Evolutionary conservation across 2,329 filamentous ascomycete genomes (phyloP), one percentile per base, ranked within the genome.

Genomic region (Pseudogymnoascus pannorum): DNA sequence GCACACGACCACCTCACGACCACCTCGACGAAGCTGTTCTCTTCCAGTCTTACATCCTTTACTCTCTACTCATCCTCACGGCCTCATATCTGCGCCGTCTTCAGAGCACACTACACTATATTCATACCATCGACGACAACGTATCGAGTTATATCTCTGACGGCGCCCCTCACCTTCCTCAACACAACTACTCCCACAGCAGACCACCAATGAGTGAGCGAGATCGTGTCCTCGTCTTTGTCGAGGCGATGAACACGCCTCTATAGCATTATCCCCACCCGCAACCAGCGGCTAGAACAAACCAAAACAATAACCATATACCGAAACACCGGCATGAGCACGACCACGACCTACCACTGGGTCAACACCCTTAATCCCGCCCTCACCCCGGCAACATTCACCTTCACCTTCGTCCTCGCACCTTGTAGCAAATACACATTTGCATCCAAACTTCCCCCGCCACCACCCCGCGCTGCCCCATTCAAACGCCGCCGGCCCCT

Each of bases 341-440:
- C 71, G 69, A 71, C 67, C 63, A 72, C 72, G 69, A 63, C 70
- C 62, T 64, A 64, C 60, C 64, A 67, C 62, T 68, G 64, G 58
- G 61, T 62, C 58, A 67, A 66, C 60, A 60, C 61, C 60, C 61
- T 60, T 22, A 62, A 64, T 44, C 42, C 59, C 33, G 63, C 61
- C 58, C 61, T 61, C 24, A 62, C 64, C 38, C 54, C 59, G 18
- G 64, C 62, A 59, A 68, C 66, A 38, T 62, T 57, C 16, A 66
- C 67, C 12, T 75, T 78, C 62, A 69, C 70, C 16, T 78, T 78
- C 60, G 69, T 69, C 7, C 76, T 70, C 60, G 60, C 66, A 36
- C 68, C 72, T 22, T 65, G 69, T 7, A 68, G 71, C 65, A 68
- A 68, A 33, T 72, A 77, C 59, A 69, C 66, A 18, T 77, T 76